Evolutionary conservation across 495 filamentous ascomycete species (phyloP), one percentile per base, ranked within the genome.

Genomic region (Aspergillus conjunctus): DNA sequence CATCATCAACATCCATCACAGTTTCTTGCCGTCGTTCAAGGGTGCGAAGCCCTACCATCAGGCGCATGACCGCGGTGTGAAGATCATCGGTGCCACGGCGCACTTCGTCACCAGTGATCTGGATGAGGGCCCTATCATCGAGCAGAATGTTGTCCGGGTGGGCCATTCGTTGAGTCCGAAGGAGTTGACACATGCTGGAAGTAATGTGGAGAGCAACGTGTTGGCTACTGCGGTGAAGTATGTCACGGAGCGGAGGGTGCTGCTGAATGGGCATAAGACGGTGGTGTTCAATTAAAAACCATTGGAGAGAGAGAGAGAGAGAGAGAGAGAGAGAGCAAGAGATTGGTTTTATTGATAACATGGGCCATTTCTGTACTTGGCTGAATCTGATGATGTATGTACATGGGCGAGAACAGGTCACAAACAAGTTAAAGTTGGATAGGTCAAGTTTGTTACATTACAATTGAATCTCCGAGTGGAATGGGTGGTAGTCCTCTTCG

Each of bases 1-100:
- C 54, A 91, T 91, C 73, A 89, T 91, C 85, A 91, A 91, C 74
- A 90, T 91, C 73, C 88, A 91, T 75, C 88, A 91, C 75, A 84
- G 80, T 60, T 91, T 91, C 83, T 66, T 91, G 79, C 88, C 88
- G 4, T 85, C 81, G 32, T 91, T 91, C 80, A 91, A 90, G 79
- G 88, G 88, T 30, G 88, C 88, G 59, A 89, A 88, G 78, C 88
- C 88, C 21, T 91, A 91, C 76, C 88, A 91, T 75, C 88, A 90
- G 77, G 88, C 88, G 20, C 88, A 85, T 69, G 88, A 90, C 44
- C 80, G 87, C 32, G 88, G 88, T 50, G 88, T 91, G 56, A 91
- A 91, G 81, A 89, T 91, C 65, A 88, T 90, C 54, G 88, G 88
- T 37, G 88, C 88, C 55, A 89, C 87, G 32, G 88, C 88, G 45